Conservation (phyloP, 2,329 filamentous ascomycete species). For the Xylariaceae sp. region DNA sequence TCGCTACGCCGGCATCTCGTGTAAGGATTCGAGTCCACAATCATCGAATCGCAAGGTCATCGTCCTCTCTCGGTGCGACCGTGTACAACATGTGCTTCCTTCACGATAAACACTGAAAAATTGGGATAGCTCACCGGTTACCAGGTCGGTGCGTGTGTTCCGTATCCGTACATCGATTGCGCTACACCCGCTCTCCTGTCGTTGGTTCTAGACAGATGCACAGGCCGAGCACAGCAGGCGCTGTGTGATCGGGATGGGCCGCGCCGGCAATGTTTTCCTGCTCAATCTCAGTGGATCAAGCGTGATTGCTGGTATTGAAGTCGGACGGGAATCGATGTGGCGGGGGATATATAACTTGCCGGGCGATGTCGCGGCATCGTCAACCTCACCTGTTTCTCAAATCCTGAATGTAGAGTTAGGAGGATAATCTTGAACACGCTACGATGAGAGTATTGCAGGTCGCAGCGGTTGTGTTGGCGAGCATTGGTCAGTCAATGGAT, state of each 20-base stretch:
- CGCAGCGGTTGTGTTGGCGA: neutral
- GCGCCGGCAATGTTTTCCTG: neutral
- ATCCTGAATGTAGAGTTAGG: too few relatives aligned
- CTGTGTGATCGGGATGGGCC: neutral
- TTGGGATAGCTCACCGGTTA: neutral
- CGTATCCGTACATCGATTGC: neutral
- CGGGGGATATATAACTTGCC: too few relatives aligned
- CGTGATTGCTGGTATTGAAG: constrained; percentile 1
- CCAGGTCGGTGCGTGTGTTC: neutral
- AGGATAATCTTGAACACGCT: too few relatives aligned
- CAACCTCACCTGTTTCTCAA: too few relatives aligned
- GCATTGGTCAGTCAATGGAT: constrained; percentile 6
- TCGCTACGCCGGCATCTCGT: too few relatives aligned
- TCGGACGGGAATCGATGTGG: constrained; percentile 4
- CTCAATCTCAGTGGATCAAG: too few relatives aligned
- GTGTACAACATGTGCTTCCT: neutral
- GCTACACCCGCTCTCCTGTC: neutral
- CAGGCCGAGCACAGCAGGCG: neutral
- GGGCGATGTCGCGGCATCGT: too few relatives aligned
- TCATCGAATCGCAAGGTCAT: neutral
- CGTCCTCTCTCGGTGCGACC: neutral
- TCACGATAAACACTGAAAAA: neutral
- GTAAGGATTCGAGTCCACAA: too few relatives aligned
- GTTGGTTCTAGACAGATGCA: neutral
- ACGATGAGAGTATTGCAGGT: neutral